Evolutionary conservation across 129 eudicot genomes (phyloP).

Genomic region (Arctium lappa): DNA sequence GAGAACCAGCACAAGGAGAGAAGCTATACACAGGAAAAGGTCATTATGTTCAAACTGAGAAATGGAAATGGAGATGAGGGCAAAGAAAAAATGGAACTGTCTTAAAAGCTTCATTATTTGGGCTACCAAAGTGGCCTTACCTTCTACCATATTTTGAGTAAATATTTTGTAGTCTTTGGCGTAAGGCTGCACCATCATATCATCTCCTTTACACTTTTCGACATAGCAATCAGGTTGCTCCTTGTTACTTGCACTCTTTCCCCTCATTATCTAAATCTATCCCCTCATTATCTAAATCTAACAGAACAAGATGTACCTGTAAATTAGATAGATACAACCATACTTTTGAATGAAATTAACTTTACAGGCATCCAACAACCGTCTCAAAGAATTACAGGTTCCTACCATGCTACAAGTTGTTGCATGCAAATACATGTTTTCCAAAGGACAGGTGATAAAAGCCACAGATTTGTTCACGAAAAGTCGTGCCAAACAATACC

Average conservation of each 20-base stretch:
- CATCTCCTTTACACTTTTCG: neutral
- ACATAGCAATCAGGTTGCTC: constrained; percentile 2
- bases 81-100: neutral
- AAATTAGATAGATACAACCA: neutral
- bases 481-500: neutral
- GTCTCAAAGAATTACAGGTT: neutral
- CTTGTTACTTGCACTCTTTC: neutral
- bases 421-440: neutral
- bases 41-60: neutral
- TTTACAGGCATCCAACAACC: neutral
- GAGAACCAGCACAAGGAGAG: no score
- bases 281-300: neutral
- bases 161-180: neutral
- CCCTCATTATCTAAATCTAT: neutral
- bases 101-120: neutral
- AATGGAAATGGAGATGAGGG: neutral
- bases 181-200: neutral
- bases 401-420: neutral
- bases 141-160: neutral
- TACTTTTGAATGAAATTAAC: neutral
- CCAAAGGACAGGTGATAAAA: neutral
- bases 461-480: neutral
- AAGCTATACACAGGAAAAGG: no score
- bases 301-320: neutral
- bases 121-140: neutral